phyloP scores from a whole-genome alignment of 108 stramenopile genomes.

The Chaetoceros tenuissimus region DNA sequence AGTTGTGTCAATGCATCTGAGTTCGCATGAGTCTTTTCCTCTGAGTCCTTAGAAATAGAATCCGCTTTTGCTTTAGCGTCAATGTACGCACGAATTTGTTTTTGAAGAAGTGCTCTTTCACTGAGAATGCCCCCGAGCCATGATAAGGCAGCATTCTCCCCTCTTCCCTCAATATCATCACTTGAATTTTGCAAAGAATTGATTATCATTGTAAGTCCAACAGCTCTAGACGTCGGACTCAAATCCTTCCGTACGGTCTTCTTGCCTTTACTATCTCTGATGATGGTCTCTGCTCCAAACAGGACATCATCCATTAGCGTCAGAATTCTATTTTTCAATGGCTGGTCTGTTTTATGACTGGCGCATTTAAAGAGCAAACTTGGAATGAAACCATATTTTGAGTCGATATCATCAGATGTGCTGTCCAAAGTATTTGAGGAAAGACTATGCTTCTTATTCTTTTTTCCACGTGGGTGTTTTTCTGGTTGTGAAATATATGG shows the following conservation, averaged over 20 bases:
- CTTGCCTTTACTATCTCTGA: conserved; percentile 6
- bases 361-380: conserved; percentile 55
- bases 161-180: not conserved
- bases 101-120: conserved; percentile 47
- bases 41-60: conserved; percentile 16
- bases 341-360: conserved; percentile 45
- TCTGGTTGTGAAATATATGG: not conserved
- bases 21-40: conserved; percentile 55
- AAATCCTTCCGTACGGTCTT: conserved; percentile 23
- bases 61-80: conserved; percentile 39
- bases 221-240: conserved; percentile 58
- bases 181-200: conserved; percentile 25
- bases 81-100: conserved; percentile 40
- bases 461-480: not conserved
- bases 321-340: conserved; percentile 59
- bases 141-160: conserved; percentile 24
- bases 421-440: not conserved
- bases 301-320: conserved; percentile 56
- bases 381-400: conserved; percentile 68
- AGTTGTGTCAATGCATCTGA: conserved; percentile 62
- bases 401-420: conserved; percentile 11
- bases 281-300: conserved; percentile 22
- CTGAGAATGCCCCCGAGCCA: conserved; percentile 49
- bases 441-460: conserved; percentile 3
- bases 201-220: conserved; percentile 68